Evolutionary conservation across 345 rosid species (phyloP), one percentile per base, ranked within the genome.

Genomic region (Aquilaria yunnanensis): DNA sequence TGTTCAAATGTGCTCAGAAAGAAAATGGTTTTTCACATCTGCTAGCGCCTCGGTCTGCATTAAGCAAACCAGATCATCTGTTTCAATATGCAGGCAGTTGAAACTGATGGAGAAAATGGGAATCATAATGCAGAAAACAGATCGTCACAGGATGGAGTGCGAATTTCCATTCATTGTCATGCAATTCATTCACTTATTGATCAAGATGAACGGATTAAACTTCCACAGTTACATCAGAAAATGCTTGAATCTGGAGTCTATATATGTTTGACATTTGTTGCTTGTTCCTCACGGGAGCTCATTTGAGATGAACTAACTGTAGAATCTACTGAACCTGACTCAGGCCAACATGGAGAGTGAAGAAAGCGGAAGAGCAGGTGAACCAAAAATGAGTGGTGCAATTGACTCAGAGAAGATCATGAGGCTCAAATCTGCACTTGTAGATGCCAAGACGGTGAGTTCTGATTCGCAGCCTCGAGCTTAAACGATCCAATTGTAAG

Each of bases 401-500:
- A 34, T 59, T 45, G 69, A 46, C 57, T 57, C 47, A 9, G 56
- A 52, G 60, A 74, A 78, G 59, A 41, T 81, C 59, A 31, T 3
- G 59, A 68, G 65, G 11, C 32, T 77, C 45, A 70, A 74, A 67
- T 70, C 56, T 12, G 70, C 76, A 47, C 55, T 74, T 14, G 12
- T 32, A 34, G 77, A 80, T 12, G 49, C 75, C 68, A 76, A 63
- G 51, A 61, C 43, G 46, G 84, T 76, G 60, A 67, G 81, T 73
- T 47, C 45, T 53, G 45, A 43, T 33, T 50, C 30, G 47, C 3
- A 14, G 6, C 12, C 62, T 37, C 11, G 3, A 51, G 12, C 63
- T 29, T 67, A 51, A 32, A 14, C 59, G 45, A 11, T 30, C 47
- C 55, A 54, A 11, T 8, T 4, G 43, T 5, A 37, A 37, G 8